Evolutionary conservation across 2,329 filamentous ascomycete species (phyloP).

Genomic region (Paecilomyces formosus): DNA sequence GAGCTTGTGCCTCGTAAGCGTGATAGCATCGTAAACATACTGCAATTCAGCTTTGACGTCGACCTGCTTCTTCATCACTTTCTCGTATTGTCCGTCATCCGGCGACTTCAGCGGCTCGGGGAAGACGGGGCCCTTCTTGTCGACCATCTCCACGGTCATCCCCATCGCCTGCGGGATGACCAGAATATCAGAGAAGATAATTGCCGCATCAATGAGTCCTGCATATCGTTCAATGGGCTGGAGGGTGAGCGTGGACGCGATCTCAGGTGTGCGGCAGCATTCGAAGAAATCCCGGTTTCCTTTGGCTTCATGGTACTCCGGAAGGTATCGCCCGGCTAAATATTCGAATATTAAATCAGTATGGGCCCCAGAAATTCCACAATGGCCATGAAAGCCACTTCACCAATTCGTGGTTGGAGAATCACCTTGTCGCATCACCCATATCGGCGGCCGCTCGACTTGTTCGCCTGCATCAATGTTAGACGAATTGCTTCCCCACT

Average conservation of each 20-base stretch:
- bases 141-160: slow-evolving; percentile 97
- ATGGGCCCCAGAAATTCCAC: slow-evolving; percentile 1
- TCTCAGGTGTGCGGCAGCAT: slow-evolving; percentile 88
- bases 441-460: slow-evolving; percentile 89
- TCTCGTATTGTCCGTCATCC: slow-evolving; percentile 71
- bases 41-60: slow-evolving; percentile 77
- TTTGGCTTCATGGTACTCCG: slow-evolving; percentile 96
- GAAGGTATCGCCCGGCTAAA: slow-evolving; percentile 87
- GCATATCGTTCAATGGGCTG: slow-evolving; percentile 90
- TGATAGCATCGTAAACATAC: slow-evolving; percentile 95
- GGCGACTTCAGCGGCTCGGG: slow-evolving; percentile 74
- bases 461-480: slow-evolving; percentile 58
- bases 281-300: slow-evolving; percentile 90
- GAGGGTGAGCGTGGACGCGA: slow-evolving; percentile 86
- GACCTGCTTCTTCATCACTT: slow-evolving; percentile 69
- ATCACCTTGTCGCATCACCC: slow-evolving; percentile 98
- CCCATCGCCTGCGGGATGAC: slow-evolving; percentile 97
- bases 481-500: slow-evolving; percentile 1
- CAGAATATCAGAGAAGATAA: slow-evolving; percentile 98
- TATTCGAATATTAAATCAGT: slow-evolving; percentile 4
- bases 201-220: slow-evolving; percentile 88
- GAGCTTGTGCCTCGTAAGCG: slow-evolving; percentile 80
- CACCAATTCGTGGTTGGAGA: slow-evolving; percentile 5
- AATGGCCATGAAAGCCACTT: neutral
- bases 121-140: slow-evolving; percentile 94